Base-by-base conservation (phyloP, 192 early-diverging fungal species). In the Backusella circina region DNA sequence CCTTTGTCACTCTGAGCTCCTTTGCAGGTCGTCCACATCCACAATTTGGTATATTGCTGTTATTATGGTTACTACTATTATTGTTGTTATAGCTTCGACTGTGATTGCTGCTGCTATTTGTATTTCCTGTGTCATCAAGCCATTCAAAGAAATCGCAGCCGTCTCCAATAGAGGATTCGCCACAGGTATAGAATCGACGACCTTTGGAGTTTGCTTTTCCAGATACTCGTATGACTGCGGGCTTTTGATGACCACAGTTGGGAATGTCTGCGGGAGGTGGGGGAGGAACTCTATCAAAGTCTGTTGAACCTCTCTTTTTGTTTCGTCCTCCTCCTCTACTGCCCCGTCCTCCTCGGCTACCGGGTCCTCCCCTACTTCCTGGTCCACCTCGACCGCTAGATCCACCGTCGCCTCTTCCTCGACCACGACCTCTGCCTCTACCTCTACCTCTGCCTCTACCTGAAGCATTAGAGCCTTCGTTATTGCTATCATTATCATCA, bases 111-210 rank as follows among this genome's bases (percentile, higher is more conserved):
- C 7, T 50, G 5, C 16, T n/a, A 50, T n/a, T 50, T 6, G 23
- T 7, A 28, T 13, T 61, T 10, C 23, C 26, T 28, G 54, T 13
- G 8, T 38, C 26, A 12, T 77, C 57, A 26, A 50, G 2, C 72
- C 71, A 83, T 18, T 69, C 47, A 57, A 82, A 77, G 36, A 71
- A 77, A 16, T 66, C 41, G 65, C 78, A 79, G 3, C 33, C 21
- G 21, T 44, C 61, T 12, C 68, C 61, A 23, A 44, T 23, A 61
- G 77, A 50, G n/a, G n/a, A 38, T 64, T 10, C 0, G 1, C 39
- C 39, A 41, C 87, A 85, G 5, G 18, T 12, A 70, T 79, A 86
- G 7, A 77, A 81, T 15, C 18, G 13, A 0, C 73, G 44, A 1
- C 67, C 76, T 47, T 54, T 77, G 69, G 77, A 83, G 1, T 72